phyloP scores from a whole-genome alignment of 345 rosid species.

The Mallotus nudiflorus region DNA sequence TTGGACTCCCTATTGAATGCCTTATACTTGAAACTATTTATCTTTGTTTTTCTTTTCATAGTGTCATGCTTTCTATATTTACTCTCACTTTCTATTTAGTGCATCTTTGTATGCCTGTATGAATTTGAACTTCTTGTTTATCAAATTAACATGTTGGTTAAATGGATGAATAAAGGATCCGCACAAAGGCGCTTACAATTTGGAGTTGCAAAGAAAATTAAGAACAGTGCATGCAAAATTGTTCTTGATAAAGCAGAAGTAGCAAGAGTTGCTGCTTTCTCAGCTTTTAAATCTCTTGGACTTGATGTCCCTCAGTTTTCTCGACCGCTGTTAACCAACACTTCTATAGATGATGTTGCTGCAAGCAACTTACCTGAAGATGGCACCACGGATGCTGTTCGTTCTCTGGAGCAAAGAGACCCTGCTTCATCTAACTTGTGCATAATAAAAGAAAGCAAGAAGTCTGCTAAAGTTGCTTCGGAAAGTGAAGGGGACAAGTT shows the following conservation, averaged over 20 bases:
- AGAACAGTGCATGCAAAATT: conserved; percentile 90
- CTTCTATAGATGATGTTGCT: conserved; percentile 33
- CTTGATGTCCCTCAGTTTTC: conserved; percentile 66
- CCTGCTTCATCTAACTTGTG: conserved; percentile 31
- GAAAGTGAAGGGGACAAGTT: conserved; percentile 40
- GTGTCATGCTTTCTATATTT: not conserved
- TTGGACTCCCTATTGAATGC: too few species aligned
- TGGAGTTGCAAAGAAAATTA: conserved; percentile 92
- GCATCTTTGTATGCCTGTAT: not conserved
- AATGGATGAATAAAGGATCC: conserved; percentile 47
- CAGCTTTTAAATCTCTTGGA: conserved; percentile 90
- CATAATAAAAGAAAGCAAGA: conserved; percentile 34
- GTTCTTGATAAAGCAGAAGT: conserved; percentile 98
- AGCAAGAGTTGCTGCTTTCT: conserved; percentile 88
- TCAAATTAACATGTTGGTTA: conserved; percentile 17
- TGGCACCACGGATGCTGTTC: conserved; percentile 30
- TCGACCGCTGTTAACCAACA: conserved; percentile 41
- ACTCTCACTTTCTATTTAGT: not conserved
- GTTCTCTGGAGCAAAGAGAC: conserved; percentile 33
- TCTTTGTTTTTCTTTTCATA: not conserved
- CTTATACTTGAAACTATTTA: too few species aligned
- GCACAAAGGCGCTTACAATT: conserved; percentile 76
- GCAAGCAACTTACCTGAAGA: conserved; percentile 29
- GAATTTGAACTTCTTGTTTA: not conserved
- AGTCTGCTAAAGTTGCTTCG: conserved; percentile 29